Percentiles rank a stretch among this genome's conserved stretches.
Evolutionary conservation across 192 early-diverging fungal species (phyloP).

Genomic region (Mortierella alpina): DNA sequence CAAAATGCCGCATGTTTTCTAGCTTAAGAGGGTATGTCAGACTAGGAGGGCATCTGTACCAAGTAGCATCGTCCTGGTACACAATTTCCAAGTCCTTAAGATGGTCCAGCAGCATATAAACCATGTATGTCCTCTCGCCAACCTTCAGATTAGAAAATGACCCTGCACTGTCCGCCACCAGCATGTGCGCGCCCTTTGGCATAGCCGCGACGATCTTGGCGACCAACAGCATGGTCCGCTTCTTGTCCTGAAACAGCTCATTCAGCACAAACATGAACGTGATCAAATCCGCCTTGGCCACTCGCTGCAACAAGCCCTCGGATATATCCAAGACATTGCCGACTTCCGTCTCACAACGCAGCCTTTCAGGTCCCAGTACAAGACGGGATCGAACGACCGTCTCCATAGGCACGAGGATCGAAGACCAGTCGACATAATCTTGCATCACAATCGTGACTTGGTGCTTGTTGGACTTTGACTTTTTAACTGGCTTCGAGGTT

Average conservation of each 20-base stretch:
- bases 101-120: constrained; percentile 88
- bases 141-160: constrained; percentile 90
- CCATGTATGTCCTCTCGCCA: constrained; percentile 85
- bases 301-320: constrained; percentile 53
- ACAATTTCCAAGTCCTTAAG: constrained; percentile 76
- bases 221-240: constrained; percentile 80
- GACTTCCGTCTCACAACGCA: constrained; percentile 67
- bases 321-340: constrained; percentile 69
- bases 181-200: constrained; percentile 71
- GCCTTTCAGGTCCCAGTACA: constrained; percentile 56
- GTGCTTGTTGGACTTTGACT: constrained; percentile 47
- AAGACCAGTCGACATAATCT: constrained; percentile 75
- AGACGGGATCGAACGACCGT: constrained; percentile 63
- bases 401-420: constrained; percentile 66
- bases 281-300: constrained; percentile 74
- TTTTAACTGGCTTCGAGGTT: constrained; percentile 6
- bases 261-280: constrained; percentile 95
- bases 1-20: constrained; percentile 94
- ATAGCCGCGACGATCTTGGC: constrained; percentile 72
- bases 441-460: constrained; percentile 59
- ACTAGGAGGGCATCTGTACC: constrained; percentile 77
- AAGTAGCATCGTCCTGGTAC: constrained; percentile 74
- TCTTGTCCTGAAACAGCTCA: constrained; percentile 87
- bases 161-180: constrained; percentile 93
- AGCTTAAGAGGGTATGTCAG: constrained; percentile 83